Base-by-base conservation (phyloP, 176 grass and related monocot species). In the Musa acuminata region DNA sequence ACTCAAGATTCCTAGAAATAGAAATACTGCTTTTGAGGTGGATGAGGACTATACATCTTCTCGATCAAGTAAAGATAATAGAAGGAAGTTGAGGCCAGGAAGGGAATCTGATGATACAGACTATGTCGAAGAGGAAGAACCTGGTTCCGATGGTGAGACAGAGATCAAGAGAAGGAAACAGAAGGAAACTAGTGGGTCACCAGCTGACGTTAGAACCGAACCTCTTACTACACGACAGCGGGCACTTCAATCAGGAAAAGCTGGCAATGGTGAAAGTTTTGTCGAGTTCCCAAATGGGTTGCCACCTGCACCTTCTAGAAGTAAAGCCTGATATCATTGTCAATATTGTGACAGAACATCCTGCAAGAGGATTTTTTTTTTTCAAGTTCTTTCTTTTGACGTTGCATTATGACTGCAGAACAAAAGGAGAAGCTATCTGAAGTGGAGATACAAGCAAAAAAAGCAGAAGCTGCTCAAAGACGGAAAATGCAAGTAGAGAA, bases 251-350 rank as follows among this genome's bases (percentile, higher is more conserved):
- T 88, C 85, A 74, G 90, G 89, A 77, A 88, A 86, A 82, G 82
- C 43, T 21, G 67, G 88, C 25, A 75, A 82, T 89, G 82, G 88
- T 74, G 94, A 90, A 77, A 85, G 63, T 63, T 64, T 91, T 49
- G 87, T 94, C 13, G 91, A 99, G 86, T 99, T 89, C 87, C 95
- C 95, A 49, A 83, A 99, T 74, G 95, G 91, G 72, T 74, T 99
- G 74, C 91, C 86, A 66, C 71, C 86, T 55, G 87, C 90, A 81
- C 83, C 95, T 60, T 88, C 95, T 74, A 99, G 95, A 94, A 99
- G 95, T 99, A 94, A 72, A 53, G 27, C 67, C 16, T 70, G 48
- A 70, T 50, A 70, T 50, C 11, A 19, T 49, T 49, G 13, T 51
- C 11, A 50, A 50, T 69, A 17, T 19, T 50, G 0, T 70, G 7